phyloP scores from a whole-genome alignment of 139 green algal genomes.

The Chlamydomonas eustigma region DNA sequence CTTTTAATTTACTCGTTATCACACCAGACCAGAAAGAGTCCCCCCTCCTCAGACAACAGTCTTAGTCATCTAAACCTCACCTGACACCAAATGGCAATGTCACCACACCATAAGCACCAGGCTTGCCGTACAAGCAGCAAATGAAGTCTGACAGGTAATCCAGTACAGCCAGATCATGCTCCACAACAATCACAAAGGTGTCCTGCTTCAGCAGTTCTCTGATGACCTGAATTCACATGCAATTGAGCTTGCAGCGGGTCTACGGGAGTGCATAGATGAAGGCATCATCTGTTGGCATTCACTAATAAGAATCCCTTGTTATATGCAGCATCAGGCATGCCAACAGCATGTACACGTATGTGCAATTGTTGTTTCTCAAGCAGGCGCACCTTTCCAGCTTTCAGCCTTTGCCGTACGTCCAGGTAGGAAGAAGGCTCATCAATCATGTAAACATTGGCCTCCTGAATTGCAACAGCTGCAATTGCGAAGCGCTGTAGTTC shows the following conservation, averaged over 20 bases:
- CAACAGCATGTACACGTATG: no score
- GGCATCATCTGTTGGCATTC: no score
- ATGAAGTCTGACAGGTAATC: constrained; percentile 99
- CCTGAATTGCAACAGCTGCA: constrained; percentile 73
- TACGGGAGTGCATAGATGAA: no score
- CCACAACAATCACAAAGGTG: constrained; percentile 95
- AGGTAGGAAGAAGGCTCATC: constrained; percentile 98
- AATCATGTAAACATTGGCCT: constrained; percentile 98
- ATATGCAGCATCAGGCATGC: no score
- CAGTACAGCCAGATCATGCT: constrained; percentile 95
- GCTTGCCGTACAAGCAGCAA: constrained; percentile 99
- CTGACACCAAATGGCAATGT: constrained; percentile 91
- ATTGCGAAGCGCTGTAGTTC: constrained; percentile 99
- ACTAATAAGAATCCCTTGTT: no score
- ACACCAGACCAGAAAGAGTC: no score
- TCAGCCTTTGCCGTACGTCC: constrained; percentile 94
- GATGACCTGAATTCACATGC: constrained; percentile 67
- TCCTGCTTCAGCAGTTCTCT: constrained; percentile 66
- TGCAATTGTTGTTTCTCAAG: no score
- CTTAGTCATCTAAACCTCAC: no score
- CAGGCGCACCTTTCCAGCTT: constrained; percentile 72
- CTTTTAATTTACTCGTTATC: neutral
- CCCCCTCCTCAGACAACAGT: no score
- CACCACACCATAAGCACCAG: constrained; percentile 96
- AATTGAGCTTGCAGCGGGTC: no score